These are phyloP conservation scores for Suillus subluteus DNA, from an alignment of 768 basidiomycete genomes.

Conservation along the genomic window DNA sequence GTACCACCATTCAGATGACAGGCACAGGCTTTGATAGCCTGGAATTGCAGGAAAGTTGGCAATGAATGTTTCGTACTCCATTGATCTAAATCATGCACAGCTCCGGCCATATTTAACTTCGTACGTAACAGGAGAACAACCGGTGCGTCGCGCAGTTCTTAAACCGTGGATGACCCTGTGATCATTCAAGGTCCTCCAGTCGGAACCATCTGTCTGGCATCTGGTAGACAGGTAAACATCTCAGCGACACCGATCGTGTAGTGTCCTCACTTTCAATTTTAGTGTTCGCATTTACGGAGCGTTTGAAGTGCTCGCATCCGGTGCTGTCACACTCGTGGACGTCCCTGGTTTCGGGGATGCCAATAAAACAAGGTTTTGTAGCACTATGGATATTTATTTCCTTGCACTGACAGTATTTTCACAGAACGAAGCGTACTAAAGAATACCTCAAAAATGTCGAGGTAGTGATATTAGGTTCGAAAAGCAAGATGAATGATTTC, in stretches of 20 bases:
- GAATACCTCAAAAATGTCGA: background rate
- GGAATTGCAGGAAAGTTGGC: background rate
- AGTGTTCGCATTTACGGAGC: slow-evolving; percentile 1
- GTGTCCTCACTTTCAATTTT: background rate
- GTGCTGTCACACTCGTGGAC: background rate
- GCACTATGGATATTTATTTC: background rate
- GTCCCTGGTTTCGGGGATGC: background rate
- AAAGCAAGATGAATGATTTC: background rate
- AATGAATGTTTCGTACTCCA: too few relatives aligned
- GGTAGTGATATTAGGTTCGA: background rate
- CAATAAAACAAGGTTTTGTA: background rate
- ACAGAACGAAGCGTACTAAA: background rate
- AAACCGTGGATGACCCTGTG: background rate
- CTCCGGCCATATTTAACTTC: background rate
- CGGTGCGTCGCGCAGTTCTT: background rate
- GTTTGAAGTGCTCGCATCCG: slow-evolving; percentile 2
- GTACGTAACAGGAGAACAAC: background rate
- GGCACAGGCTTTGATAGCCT: background rate
- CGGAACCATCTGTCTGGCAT: background rate
- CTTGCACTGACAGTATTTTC: background rate
- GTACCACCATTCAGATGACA: background rate
- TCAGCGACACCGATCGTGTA: background rate
- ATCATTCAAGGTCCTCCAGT: background rate
- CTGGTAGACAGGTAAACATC: background rate
- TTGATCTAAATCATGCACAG: background rate